Evolutionary conservation across 2,329 filamentous ascomycete genomes (phyloP).

Genomic region (Sporothrix protearum): DNA sequence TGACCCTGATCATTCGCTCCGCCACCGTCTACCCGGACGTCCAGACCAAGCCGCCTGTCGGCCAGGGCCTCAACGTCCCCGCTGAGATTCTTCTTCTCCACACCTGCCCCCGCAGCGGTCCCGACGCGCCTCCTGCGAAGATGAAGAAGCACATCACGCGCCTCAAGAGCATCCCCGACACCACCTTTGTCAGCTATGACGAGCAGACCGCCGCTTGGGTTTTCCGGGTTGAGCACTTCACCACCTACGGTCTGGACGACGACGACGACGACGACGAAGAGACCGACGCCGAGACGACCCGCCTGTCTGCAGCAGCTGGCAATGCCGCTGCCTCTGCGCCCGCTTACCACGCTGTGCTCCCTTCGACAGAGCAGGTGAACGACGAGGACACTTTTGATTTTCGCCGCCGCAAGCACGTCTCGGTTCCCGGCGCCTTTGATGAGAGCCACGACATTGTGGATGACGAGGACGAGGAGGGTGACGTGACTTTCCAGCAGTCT

Average conservation of each 20-base stretch:
- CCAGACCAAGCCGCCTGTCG: constrained; percentile 74
- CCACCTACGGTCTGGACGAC: constrained; percentile 85
- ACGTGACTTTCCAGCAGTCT: constrained; percentile 58
- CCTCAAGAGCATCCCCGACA: constrained; percentile 73
- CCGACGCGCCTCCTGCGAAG: constrained; percentile 52
- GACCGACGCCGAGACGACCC: constrained; percentile 54
- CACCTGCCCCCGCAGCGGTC: constrained; percentile 79
- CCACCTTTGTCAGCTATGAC: constrained; percentile 78
- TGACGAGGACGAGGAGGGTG: constrained; percentile 54
- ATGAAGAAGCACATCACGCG: constrained; percentile 71
- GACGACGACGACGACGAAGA: constrained; percentile 76
- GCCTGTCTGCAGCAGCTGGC: constrained; percentile 14
- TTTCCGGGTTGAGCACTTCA: constrained; percentile 94
- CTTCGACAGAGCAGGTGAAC: constrained; percentile 36
- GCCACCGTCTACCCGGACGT: constrained; percentile 83
- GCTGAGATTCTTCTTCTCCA: constrained; percentile 85
- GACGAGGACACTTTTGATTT: constrained; percentile 58
- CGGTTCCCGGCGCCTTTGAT: constrained; percentile 79
- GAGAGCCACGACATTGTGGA: constrained; percentile 56
- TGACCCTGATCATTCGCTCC: constrained; percentile 70
- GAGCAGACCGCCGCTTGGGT: constrained; percentile 78
- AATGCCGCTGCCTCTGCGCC: constrained; percentile 28
- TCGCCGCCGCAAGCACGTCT: constrained; percentile 42
- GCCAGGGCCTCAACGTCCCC: constrained; percentile 88
- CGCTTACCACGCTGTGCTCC: constrained; percentile 34